Percentiles rank a stretch among this genome's conserved stretches.
Evolutionary conservation across 2,329 filamentous ascomycete species (phyloP).

Genomic region (Beauveria scarabaeidicola): DNA sequence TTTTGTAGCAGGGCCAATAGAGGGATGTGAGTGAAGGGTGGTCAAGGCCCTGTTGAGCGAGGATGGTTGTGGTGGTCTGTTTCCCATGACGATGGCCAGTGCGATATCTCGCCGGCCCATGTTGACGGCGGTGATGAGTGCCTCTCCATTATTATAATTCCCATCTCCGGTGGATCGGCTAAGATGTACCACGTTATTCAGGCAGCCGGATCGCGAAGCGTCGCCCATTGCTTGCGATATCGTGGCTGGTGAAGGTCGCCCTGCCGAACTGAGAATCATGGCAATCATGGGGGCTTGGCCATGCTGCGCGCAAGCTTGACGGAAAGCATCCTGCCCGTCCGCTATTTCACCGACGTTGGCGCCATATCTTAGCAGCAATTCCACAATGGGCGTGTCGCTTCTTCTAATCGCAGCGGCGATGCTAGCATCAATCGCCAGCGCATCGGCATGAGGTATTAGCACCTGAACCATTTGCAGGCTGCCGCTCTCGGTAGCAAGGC

Average conservation of each 20-base stretch:
- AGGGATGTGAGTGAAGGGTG: conserved; percentile 35
- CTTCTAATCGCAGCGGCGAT: conserved; percentile 40
- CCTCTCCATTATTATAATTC: conserved; percentile 42
- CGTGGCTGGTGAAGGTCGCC: conserved; percentile 33
- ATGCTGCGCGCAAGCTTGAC: conserved; percentile 38
- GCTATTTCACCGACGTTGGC: conserved; percentile 38
- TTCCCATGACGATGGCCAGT: conserved; percentile 45
- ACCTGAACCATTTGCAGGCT: conserved; percentile 46
- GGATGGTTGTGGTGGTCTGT: conserved; percentile 39
- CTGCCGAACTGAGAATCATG: conserved; percentile 41
- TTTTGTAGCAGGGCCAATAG: conserved; percentile 40
- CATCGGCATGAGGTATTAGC: conserved; percentile 44
- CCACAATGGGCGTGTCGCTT: conserved; percentile 33
- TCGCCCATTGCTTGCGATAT: conserved; percentile 44
- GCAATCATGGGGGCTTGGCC: conserved; percentile 37
- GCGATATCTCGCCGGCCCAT: conserved; percentile 45
- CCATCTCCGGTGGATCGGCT: conserved; percentile 46
- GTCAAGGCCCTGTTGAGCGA: conserved; percentile 44
- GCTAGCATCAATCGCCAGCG: conserved; percentile 39
- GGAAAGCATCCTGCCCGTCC: conserved; percentile 46
- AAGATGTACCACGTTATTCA: conserved; percentile 41
- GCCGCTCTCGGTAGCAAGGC: conserved; percentile 40
- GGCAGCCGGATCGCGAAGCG: conserved; percentile 39
- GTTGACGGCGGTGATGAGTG: conserved; percentile 40
- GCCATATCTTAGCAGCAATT: conserved; percentile 42